Evolutionary conservation across 192 early-diverging fungal genomes (phyloP).

Genomic region (Chytriomyces hyalinus): DNA sequence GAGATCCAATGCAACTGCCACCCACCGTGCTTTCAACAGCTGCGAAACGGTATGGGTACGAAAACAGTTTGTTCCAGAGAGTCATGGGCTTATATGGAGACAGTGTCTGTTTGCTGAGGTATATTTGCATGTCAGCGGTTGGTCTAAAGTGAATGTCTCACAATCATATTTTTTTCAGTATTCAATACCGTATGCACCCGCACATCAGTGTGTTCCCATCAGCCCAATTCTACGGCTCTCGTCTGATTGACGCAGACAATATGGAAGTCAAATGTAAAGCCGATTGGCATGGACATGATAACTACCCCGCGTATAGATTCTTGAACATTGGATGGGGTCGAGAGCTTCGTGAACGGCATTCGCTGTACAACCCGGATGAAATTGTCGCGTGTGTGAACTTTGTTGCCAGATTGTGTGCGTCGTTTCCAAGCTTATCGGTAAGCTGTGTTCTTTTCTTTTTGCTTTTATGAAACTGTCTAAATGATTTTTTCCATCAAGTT

Average conservation of each 20-base stretch:
- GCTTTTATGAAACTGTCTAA: no score
- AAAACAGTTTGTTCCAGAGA: constrained; percentile 88
- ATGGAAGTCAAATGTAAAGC: constrained; percentile 68
- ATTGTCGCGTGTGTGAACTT: constrained; percentile 74
- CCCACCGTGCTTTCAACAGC: constrained; percentile 83
- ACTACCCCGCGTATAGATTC: constrained; percentile 80
- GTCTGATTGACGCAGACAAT: constrained; percentile 75
- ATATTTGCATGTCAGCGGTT: background rate
- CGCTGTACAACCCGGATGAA: constrained; percentile 82
- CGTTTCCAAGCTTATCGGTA: constrained; percentile 45
- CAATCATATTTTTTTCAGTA: constrained; percentile 51
- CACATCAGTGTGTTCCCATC: constrained; percentile 84
- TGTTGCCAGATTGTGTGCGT: constrained; percentile 65
- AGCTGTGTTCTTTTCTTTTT: constrained; percentile 49
- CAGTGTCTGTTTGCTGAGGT: constrained; percentile 75
- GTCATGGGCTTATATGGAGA: constrained; percentile 72
- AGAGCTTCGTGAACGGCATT: constrained; percentile 64
- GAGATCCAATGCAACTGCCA: constrained; percentile 93
- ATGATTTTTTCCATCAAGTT: constrained; percentile 45
- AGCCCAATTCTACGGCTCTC: constrained; percentile 76
- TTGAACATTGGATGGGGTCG: constrained; percentile 71
- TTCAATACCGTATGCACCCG: constrained; percentile 98
- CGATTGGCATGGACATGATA: constrained; percentile 70
- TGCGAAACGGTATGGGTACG: constrained; percentile 74
- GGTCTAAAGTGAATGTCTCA: background rate